Conservation (phyloP, 2,329 filamentous ascomycete genomes). For the Tricladium varicosporioides region DNA sequence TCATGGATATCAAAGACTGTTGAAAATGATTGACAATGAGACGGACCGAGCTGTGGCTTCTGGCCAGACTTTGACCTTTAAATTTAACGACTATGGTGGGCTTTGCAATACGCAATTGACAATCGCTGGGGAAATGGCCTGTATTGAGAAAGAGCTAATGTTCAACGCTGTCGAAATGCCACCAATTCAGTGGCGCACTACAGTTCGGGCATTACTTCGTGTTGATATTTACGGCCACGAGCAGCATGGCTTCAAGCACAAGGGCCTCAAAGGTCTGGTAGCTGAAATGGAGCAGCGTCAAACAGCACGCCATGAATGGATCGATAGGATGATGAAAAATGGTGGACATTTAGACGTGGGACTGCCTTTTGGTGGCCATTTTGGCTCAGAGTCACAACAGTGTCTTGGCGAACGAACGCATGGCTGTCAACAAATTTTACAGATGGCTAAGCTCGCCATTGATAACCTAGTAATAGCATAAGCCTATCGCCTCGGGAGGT, state of each 20-base stretch:
- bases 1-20: constrained; percentile 54
- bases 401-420: constrained; percentile 38
- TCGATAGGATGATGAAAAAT: constrained; percentile 44
- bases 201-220: constrained; percentile 52
- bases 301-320: constrained; percentile 44
- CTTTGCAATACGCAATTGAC: constrained; percentile 19
- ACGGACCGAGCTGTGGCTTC: constrained; percentile 43
- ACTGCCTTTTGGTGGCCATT: constrained; percentile 4
- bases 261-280: constrained; percentile 55
- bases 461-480: constrained; percentile 54
- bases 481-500: constrained; percentile 6
- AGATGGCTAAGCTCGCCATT: constrained; percentile 52
- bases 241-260: constrained; percentile 34
- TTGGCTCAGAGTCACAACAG: constrained; percentile 22
- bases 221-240: constrained; percentile 56
- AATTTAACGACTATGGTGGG: constrained; percentile 30
- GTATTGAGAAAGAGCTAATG: constrained; percentile 23
- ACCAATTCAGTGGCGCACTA: constrained; percentile 52
- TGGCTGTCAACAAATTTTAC: constrained; percentile 51
- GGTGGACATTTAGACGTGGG: constrained; percentile 34
- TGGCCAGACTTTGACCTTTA: constrained; percentile 35
- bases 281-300: constrained; percentile 51
- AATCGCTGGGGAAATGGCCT: constrained; percentile 13
- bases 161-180: constrained; percentile 47
- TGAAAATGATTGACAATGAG: constrained; percentile 54